Evolutionary conservation across 139 green algal species (phyloP).

Genomic region (Picocystis salinarum): DNA sequence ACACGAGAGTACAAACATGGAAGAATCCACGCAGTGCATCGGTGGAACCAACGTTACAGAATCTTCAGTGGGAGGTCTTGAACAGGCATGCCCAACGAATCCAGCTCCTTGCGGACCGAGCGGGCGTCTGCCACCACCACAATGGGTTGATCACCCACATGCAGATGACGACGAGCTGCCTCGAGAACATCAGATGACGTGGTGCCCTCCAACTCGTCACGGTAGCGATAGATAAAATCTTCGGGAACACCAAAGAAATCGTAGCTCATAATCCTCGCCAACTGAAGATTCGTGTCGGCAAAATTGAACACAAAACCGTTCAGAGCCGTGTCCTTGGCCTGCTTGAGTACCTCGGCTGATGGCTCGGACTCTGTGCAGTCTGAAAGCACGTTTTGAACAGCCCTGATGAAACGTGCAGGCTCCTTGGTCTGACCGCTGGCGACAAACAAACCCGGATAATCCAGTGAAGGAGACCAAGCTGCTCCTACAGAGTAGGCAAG

Average conservation of each 20-base stretch:
- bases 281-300: conserved; percentile 26
- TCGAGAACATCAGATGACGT: conserved; percentile 18
- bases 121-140: conserved; percentile 33
- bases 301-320: conserved; percentile 76
- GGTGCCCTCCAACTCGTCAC: conserved; percentile 27
- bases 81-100: no score
- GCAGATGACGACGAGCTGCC: conserved; percentile 34
- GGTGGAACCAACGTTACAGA: no score
- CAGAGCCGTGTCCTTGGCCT: conserved; percentile 30
- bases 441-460: conserved; percentile 54
- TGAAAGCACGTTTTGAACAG: no score
- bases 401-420: conserved; percentile 21
- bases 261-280: conserved; percentile 32
- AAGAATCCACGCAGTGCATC: no score
- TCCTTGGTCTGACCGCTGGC: conserved; percentile 33
- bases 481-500: conserved; percentile 52
- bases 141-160: conserved; percentile 27
- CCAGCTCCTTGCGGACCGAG: no score
- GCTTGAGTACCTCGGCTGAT: conserved; percentile 12
- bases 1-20: no score
- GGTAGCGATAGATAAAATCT: conserved; percentile 42
- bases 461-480: conserved; percentile 36
- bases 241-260: conserved; percentile 47
- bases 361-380: no score
- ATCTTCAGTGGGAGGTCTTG: no score